phyloP scores from a whole-genome alignment of 2,329 filamentous ascomycete genomes.

The Karstenula rhodostoma region DNA sequence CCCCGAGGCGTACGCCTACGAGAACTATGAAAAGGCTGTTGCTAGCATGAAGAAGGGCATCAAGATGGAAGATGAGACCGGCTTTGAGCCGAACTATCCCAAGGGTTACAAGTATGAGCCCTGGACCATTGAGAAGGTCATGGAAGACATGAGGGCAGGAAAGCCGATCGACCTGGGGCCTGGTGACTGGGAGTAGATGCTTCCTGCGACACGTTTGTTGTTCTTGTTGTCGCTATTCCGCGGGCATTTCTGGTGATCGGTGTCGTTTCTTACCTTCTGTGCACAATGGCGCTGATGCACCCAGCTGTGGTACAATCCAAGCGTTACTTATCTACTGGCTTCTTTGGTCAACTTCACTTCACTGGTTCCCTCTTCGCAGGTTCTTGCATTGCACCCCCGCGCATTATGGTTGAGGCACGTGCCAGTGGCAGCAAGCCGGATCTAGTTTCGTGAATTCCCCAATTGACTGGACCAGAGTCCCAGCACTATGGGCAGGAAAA shows the following conservation, averaged over 20 bases:
- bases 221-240: background rate
- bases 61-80: conserved; percentile 52
- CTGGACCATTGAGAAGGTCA: conserved; percentile 54
- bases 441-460: background rate
- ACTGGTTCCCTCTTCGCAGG: background rate
- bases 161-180: conserved; percentile 43
- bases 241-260: background rate
- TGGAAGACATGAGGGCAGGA: conserved; percentile 49
- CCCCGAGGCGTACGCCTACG: conserved; percentile 55
- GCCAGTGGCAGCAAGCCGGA: background rate
- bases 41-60: conserved; percentile 53
- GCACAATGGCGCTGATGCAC: background rate
- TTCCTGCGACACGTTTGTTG: background rate
- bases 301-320: background rate
- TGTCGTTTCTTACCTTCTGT: background rate
- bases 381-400: background rate
- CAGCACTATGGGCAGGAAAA: background rate
- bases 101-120: conserved; percentile 52
- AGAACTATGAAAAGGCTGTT: conserved; percentile 54
- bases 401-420: background rate
- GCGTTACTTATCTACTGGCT: background rate
- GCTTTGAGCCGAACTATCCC: conserved; percentile 56
- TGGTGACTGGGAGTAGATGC: conserved; percentile 45
- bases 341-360: background rate
- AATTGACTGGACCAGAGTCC: background rate